These are phyloP conservation scores for Ambrosiella beaveri DNA, from an alignment of 2,329 filamentous ascomycete genomes.

Conservation along the genomic window DNA sequence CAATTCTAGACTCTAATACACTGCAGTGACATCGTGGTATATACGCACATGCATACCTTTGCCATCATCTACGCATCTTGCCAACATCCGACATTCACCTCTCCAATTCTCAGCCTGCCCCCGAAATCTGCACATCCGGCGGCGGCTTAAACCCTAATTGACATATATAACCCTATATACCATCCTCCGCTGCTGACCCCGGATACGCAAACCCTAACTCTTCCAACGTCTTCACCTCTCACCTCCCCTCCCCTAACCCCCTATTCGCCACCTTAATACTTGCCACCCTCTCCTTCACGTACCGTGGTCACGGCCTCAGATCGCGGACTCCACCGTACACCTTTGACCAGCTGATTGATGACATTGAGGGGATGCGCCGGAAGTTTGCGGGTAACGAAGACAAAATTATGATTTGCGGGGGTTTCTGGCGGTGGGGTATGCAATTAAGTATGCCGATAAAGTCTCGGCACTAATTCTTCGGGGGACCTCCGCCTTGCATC, in stretches of 20 bases:
- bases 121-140: background rate
- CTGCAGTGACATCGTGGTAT: background rate
- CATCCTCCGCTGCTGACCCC: background rate
- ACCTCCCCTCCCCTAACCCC: constrained; percentile 21
- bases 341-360: constrained; percentile 22
- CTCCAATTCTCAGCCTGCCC: too few species aligned
- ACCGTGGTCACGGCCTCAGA: constrained; percentile 22
- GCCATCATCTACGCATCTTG: background rate
- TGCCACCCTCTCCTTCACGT: constrained; percentile 22
- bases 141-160: too few species aligned
- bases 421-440: constrained; percentile 24
- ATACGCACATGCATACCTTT: background rate
- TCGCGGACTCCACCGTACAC: constrained; percentile 21
- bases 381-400: constrained; percentile 17
- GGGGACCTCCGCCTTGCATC: constrained; percentile 23
- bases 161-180: background rate
- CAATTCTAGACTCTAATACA: too few species aligned
- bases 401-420: constrained; percentile 21
- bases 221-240: constrained; percentile 20
- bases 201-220: constrained; percentile 24
- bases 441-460: constrained; percentile 20
- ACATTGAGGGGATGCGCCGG: constrained; percentile 20
- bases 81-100: too few species aligned
- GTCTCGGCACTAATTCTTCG: constrained; percentile 21
- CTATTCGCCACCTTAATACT: constrained; percentile 25